Percentiles rank a stretch among this genome's conserved stretches.
Evolutionary conservation across 441 rosid genomes (phyloP).

Genomic region (Erodium texanum): DNA sequence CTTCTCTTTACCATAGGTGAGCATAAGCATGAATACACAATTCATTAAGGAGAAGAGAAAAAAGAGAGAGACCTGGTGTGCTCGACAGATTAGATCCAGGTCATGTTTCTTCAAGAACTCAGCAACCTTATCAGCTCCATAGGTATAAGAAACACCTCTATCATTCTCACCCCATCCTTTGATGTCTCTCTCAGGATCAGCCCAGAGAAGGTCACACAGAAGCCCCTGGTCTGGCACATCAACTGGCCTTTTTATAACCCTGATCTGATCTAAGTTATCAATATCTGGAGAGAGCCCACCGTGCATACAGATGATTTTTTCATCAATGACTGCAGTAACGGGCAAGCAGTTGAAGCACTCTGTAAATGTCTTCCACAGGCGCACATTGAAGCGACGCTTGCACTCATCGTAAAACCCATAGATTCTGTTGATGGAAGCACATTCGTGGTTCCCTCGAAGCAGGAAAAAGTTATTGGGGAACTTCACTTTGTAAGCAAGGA

Average conservation of each 20-base stretch:
- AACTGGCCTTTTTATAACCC: conserved; percentile 28
- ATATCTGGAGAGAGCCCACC: conserved; percentile 39
- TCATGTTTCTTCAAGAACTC: conserved; percentile 33
- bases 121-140: conserved; percentile 33
- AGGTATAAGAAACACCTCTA: conserved; percentile 34
- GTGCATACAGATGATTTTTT: conserved; percentile 35
- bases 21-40: no score
- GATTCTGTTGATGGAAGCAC: conserved; percentile 38
- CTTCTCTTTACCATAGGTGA: no score
- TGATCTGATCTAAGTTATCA: conserved; percentile 30
- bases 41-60: not conserved
- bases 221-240: conserved; percentile 39
- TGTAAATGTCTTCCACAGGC: conserved; percentile 31
- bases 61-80: conserved; percentile 26
- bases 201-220: conserved; percentile 37
- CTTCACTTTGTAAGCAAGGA: conserved; percentile 34
- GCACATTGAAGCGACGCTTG: conserved; percentile 35
- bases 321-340: conserved; percentile 28
- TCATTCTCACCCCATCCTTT: conserved; percentile 37
- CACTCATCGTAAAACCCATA: conserved; percentile 42
- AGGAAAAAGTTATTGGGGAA: conserved; percentile 35
- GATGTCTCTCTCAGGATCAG: conserved; percentile 33
- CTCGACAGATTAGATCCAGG: conserved; percentile 32
- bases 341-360: conserved; percentile 43
- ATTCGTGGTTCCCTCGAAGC: conserved; percentile 38